Evolutionary conservation across 2,329 filamentous ascomycete species (phyloP).

Genomic region (Amauroascus verrucosus): DNA sequence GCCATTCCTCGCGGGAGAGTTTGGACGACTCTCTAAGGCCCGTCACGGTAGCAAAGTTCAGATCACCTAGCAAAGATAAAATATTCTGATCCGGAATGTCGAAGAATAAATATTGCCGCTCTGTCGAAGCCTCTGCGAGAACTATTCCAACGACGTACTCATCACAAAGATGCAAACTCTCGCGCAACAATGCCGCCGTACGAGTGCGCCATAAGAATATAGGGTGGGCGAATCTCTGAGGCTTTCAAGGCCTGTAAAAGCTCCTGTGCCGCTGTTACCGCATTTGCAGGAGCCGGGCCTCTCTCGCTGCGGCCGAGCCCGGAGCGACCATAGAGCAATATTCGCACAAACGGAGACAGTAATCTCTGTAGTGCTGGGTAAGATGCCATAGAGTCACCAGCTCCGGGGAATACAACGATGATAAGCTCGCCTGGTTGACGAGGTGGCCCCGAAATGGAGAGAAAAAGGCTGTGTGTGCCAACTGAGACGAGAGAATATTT

Average conservation of each 20-base stretch:
- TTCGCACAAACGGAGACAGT: constrained; percentile 22
- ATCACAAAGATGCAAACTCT: constrained; percentile 29
- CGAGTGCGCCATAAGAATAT: constrained; percentile 32
- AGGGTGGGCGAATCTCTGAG: constrained; percentile 21
- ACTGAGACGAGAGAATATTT: constrained; percentile 22
- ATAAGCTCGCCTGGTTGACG: constrained; percentile 22
- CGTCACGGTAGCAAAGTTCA: constrained; percentile 27
- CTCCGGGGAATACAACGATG: constrained; percentile 28
- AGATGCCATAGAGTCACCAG: constrained; percentile 28
- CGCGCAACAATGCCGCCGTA: constrained; percentile 34
- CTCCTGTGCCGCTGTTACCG: constrained; percentile 25
- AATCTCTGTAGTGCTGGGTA: constrained; percentile 28
- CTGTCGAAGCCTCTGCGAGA: constrained; percentile 29
- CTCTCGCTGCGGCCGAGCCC: constrained; percentile 30
- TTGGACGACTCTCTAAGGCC: constrained; percentile 23
- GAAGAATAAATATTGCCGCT: constrained; percentile 26
- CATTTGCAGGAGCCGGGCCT: constrained; percentile 17
- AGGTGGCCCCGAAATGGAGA: constrained; percentile 23
- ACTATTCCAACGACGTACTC: constrained; percentile 30
- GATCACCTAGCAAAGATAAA: constrained; percentile 22
- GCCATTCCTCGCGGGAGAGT: constrained; percentile 29
- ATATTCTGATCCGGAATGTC: constrained; percentile 26
- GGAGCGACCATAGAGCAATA: constrained; percentile 31
- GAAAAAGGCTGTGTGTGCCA: constrained; percentile 26
- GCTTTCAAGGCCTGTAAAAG: constrained; percentile 24